Conservation (phyloP, 2,329 filamentous ascomycete genomes). For the Fusarium multiceps region DNA sequence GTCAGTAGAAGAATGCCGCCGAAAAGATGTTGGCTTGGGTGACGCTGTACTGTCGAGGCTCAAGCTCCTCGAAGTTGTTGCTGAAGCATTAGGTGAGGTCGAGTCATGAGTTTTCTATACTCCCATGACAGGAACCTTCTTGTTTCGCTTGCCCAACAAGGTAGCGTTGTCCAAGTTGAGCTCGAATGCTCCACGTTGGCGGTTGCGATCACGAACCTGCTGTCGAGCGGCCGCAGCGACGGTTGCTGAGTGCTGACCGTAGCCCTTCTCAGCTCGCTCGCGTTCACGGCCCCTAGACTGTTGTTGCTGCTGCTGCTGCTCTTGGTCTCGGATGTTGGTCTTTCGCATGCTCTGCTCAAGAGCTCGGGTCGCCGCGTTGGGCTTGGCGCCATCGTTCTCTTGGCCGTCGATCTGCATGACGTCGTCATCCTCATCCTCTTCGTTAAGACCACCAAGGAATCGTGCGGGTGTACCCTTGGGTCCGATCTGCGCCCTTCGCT, state of each 20-base stretch:
- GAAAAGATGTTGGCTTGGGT: constrained; percentile 14
- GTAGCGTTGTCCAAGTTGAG: constrained; percentile 92
- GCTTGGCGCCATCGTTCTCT: constrained; percentile 57
- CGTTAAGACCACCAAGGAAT: constrained; percentile 72
- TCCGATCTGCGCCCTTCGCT: constrained; percentile 86
- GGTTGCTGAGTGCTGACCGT: constrained; percentile 87
- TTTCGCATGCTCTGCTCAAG: constrained; percentile 91
- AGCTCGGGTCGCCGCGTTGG: constrained; percentile 67
- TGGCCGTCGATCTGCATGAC: constrained; percentile 71
- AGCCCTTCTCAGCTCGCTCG: constrained; percentile 70
- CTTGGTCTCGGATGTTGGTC: constrained; percentile 74
- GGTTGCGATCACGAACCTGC: constrained; percentile 75
- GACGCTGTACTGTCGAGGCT: constrained; percentile 31
- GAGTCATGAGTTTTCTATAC: constrained; percentile 46
- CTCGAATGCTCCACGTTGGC: constrained; percentile 86
- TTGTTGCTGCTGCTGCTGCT: constrained; percentile 46
- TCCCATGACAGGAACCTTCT: constrained; percentile 63
- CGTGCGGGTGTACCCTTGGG: constrained; percentile 73
- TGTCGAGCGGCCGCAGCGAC: constrained; percentile 86
- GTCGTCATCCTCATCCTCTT: constrained; percentile 65
- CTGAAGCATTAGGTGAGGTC: constrained; percentile 5
- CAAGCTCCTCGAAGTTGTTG: constrained; percentile 7
- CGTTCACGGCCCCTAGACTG: constrained; percentile 50
- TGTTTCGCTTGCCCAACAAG: constrained; percentile 77
- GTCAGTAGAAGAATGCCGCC: constrained; percentile 27